Evolutionary conservation across 495 filamentous ascomycete species (phyloP).

Genomic region (Patellaria atrata): DNA sequence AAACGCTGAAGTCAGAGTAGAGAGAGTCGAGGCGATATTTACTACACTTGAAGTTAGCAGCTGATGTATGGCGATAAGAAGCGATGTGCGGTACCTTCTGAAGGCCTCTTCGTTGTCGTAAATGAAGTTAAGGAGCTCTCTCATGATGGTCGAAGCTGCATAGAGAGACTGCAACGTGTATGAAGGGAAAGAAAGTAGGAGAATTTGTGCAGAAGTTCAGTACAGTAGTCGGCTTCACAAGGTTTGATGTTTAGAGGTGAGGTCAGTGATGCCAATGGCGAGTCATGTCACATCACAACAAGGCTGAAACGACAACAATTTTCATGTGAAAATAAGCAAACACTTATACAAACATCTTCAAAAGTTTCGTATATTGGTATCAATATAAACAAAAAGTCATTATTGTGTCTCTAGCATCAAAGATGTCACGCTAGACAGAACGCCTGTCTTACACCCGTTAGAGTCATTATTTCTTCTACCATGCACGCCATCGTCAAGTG

Average conservation of each 20-base stretch:
- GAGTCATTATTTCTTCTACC: too few relatives aligned
- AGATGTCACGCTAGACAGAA: too few relatives aligned
- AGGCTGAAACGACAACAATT: neutral
- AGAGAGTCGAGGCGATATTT: constrained; percentile 79
- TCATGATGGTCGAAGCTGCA: constrained; percentile 36
- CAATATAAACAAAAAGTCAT: too few relatives aligned
- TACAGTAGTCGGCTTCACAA: constrained; percentile 4
- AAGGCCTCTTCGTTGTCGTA: constrained; percentile 49
- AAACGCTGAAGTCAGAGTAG: constrained; percentile 80
- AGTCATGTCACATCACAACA: too few relatives aligned
- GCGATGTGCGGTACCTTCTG: constrained; percentile 35
- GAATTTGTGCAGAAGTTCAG: neutral
- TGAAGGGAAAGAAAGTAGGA: neutral
- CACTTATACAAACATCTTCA: too few relatives aligned
- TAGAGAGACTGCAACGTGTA: too few relatives aligned
- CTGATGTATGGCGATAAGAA: neutral
- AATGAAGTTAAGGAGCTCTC: constrained; percentile 46
- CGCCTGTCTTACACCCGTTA: too few relatives aligned
- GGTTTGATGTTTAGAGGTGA: neutral
- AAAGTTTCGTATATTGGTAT: too few relatives aligned
- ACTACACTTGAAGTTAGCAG: constrained; percentile 15
- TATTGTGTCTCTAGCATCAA: too few relatives aligned
- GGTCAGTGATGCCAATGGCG: neutral
- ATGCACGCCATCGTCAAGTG: too few relatives aligned
- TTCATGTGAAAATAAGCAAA: neutral